These are phyloP conservation scores for Syncephalastrum racemosum DNA, from an alignment of 371 early-diverging fungal genomes.

Conservation along the genomic window DNA sequence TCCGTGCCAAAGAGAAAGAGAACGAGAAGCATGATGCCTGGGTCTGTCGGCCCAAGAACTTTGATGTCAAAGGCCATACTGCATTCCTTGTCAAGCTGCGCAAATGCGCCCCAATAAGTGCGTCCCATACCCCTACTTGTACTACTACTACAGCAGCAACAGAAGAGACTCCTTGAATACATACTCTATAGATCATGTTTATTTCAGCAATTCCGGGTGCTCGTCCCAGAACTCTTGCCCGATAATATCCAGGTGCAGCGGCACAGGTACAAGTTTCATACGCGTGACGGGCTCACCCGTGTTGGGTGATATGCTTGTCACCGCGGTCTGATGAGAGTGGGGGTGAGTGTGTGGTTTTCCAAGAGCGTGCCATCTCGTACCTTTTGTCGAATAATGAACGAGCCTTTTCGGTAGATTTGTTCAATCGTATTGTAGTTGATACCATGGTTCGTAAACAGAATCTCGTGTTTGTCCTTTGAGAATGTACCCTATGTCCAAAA, in stretches of 20 bases:
- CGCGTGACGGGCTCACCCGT: constrained; percentile 32
- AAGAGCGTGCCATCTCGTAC: constrained; percentile 17
- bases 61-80: constrained; percentile 60
- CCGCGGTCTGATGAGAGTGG: constrained; percentile 23
- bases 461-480: constrained; percentile 88
- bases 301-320: constrained; percentile 39
- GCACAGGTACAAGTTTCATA: constrained; percentile 41
- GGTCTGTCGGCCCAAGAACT: constrained; percentile 64
- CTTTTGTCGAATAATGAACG: constrained; percentile 67
- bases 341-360: neutral
- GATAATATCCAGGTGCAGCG: constrained; percentile 84
- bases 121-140: no score
- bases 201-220: constrained; percentile 31
- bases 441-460: constrained; percentile 78
- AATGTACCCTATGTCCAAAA: constrained; percentile 63
- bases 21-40: constrained; percentile 37
- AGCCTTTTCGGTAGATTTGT: constrained; percentile 86
- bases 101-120: constrained; percentile 23
- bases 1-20: constrained; percentile 41
- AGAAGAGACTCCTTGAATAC: no score
- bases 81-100: constrained; percentile 65
- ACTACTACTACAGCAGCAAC: no score
- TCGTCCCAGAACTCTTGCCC: constrained; percentile 81
- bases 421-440: constrained; percentile 89
- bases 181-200: neutral